Percentiles rank a stretch among this genome's conserved stretches.
These are phyloP conservation scores for Allium fistulosum DNA, from an alignment of 106 monocot species.

Conservation along the genomic window DNA sequence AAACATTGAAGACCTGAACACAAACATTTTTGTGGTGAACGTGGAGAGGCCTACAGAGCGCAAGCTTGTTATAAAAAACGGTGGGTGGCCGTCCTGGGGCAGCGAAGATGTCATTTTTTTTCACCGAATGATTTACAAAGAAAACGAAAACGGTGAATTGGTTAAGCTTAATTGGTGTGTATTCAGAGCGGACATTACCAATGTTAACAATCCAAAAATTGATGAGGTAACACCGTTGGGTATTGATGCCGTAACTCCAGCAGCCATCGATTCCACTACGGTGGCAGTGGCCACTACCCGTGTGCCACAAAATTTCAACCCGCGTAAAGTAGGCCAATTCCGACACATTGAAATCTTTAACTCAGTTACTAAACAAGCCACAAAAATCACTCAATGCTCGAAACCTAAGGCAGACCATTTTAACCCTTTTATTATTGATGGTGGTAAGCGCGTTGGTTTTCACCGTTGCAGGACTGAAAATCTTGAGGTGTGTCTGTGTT, in stretches of 20 bases:
- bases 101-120: neutral
- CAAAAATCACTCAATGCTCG: neutral
- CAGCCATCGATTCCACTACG: neutral
- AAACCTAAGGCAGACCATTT: slow-evolving; percentile 5
- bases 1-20: neutral
- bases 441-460: slow-evolving; percentile 4
- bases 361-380: neutral
- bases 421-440: slow-evolving; percentile 1
- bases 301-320: neutral
- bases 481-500: neutral
- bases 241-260: slow-evolving; percentile 1
- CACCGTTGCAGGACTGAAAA: neutral
- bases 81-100: neutral
- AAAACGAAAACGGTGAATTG: too few species aligned
- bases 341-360: slow-evolving; percentile 1
- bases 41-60: neutral
- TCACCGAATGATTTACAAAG: neutral
- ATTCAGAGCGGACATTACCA: neutral
- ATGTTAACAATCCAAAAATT: too few species aligned
- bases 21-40: slow-evolving; percentile 3
- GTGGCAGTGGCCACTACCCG: slow-evolving; percentile 3
- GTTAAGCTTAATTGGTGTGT: neutral
- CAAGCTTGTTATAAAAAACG: neutral
- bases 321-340: neutral
- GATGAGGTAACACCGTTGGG: neutral